Base-by-base conservation (phyloP, 345 rosid species). In the Eutrema heterophyllum region DNA sequence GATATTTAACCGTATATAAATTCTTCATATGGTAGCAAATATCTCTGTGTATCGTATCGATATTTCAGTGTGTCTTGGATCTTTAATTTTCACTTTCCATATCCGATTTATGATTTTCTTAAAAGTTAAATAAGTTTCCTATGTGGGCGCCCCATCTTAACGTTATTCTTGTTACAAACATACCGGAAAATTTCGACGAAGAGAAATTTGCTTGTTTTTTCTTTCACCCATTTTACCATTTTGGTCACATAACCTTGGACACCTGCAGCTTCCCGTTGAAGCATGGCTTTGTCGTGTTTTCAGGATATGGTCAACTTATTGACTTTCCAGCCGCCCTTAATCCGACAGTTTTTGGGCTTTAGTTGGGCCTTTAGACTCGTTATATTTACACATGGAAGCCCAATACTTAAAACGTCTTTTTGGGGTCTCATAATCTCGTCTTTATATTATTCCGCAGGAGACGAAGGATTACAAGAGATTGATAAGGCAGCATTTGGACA, bases 401-500 rank as follows among this genome's bases (percentile, higher is more conserved):
- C 58, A 59, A 32, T 32, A 40, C 1, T 6, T 18, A n/a, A 13
- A n/a, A 8, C 9, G 4, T 11, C 49, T 46, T 66, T 58, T 30
- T 4, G 7, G 62, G n/a, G 35, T 16, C 53, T 67, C 29, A 13
- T 1, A 14, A 3, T 36, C 36, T 56, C 6, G 2, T 30, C 40
- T 53, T 12, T 54, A 5, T 54, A 21, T 56, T 8, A 44, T 73
- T 24, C 26, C 5, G 44, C 66, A 90, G 96, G 88, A 78, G 51
- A 62, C 74, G 0, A 77, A 72, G 30, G 32, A 50, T 50, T 90
- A 90, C 80, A 84, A 72, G 70, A 76, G 63, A 54, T 13, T 81
- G 9, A 67, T 90, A 32, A 76, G 85, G 53, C 91, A 85, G 68
- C 92, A 86, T 44, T 59, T 85, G 82, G 96, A 90, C 72, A 51